These are phyloP conservation scores for Colletotrichum sp. DNA, from an alignment of 2,329 filamentous ascomycete species.

Conservation along the genomic window DNA sequence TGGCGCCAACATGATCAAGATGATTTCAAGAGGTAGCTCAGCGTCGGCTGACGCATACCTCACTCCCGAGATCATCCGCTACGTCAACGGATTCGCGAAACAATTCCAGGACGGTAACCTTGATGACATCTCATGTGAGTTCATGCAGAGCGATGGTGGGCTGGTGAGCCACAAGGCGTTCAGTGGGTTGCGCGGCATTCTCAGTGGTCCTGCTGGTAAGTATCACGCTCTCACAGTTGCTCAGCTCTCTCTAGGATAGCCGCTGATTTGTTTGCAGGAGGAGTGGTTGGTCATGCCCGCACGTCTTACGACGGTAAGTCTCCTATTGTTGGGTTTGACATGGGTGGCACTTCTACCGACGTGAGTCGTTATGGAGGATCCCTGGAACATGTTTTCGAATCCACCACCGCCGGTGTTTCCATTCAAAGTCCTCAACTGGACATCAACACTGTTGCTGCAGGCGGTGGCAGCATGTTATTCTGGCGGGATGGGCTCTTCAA, in stretches of 20 bases:
- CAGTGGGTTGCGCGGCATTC: slow-evolving; percentile 70
- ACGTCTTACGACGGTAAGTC: slow-evolving; percentile 75
- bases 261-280: slow-evolving; percentile 31
- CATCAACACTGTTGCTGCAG: slow-evolving; percentile 74
- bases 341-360: slow-evolving; percentile 73
- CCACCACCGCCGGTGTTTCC: slow-evolving; percentile 75
- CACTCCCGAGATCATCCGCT: slow-evolving; percentile 74
- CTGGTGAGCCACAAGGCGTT: slow-evolving; percentile 64
- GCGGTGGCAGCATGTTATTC: slow-evolving; percentile 73
- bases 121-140: slow-evolving; percentile 63
- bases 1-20: slow-evolving; percentile 68
- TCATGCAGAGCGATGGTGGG: slow-evolving; percentile 70
- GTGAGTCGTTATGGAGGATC: slow-evolving; percentile 67
- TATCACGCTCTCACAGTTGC: rapidly evolving
- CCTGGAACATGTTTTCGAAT: slow-evolving; percentile 64
- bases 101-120: slow-evolving; percentile 57
- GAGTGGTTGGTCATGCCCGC: slow-evolving; percentile 76
- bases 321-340: slow-evolving; percentile 80
- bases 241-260: neutral
- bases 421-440: slow-evolving; percentile 57
- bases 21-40: slow-evolving; percentile 76
- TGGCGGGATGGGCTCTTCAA: slow-evolving; percentile 76
- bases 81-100: slow-evolving; percentile 55
- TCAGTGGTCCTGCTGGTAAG: slow-evolving; percentile 74
- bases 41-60: slow-evolving; percentile 82